A percentile compares a stretch with the other conserved stretches of the same genome.
Evolutionary conservation across 768 basidiomycete genomes (phyloP).

Genomic region (Sutorius australiensis): DNA sequence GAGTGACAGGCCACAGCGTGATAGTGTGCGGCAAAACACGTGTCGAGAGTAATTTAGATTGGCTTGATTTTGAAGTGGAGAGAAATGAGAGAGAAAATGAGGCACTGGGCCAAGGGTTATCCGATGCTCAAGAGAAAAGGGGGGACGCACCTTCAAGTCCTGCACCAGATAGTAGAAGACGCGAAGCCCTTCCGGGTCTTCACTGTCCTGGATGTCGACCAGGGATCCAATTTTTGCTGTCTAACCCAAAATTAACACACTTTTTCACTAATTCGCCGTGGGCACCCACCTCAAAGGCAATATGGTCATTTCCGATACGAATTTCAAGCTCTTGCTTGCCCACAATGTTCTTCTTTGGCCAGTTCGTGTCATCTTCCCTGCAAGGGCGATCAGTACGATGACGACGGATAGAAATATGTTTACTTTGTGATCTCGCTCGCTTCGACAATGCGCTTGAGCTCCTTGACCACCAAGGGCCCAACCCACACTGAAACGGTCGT

Average conservation of each 20-base stretch:
- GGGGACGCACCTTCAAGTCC: conserved; percentile 76
- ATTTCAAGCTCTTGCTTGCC: conserved; percentile 99
- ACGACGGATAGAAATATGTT: neutral
- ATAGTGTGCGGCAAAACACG: conserved; percentile 1
- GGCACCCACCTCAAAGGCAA: conserved; percentile 83
- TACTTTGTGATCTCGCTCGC: conserved; percentile 94
- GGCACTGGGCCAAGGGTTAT: conserved; percentile 55
- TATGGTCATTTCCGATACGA: conserved; percentile 89
- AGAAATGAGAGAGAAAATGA: conserved; percentile 96
- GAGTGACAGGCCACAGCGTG: neutral
- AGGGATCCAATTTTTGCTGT: conserved; percentile 97
- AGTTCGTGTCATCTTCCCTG: conserved; percentile 97
- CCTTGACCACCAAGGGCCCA: conserved; percentile 86
- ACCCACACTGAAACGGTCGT: conserved; percentile 73
- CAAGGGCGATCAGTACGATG: neutral
- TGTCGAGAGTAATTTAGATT: conserved; percentile 47
- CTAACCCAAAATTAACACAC: conserved; percentile 38
- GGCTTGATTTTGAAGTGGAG: conserved; percentile 99
- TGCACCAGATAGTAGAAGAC: conserved; percentile 99
- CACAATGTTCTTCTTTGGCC: conserved; percentile 99
- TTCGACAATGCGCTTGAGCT: conserved; percentile 91
- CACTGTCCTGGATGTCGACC: conserved; percentile 94
- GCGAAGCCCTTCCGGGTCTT: conserved; percentile 95
- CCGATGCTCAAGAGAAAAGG: neutral
- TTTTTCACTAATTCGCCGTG: neutral